Evolutionary conservation across 2,329 filamentous ascomycete species (phyloP).

Genomic region (Fusarium chuoi): DNA sequence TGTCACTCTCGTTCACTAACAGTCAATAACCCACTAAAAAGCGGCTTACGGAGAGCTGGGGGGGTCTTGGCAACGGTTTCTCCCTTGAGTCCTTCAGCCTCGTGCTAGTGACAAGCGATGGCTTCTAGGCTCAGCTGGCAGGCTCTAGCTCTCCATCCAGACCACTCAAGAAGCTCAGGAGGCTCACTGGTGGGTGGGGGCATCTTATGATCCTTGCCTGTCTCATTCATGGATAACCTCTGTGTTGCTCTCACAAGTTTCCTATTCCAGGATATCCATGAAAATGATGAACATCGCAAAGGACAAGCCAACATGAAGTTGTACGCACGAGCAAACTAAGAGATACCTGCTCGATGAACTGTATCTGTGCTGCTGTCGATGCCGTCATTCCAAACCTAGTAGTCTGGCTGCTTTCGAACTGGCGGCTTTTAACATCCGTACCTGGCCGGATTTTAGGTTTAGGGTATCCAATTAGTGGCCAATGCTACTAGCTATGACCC

Average conservation of each 20-base stretch:
- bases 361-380: conserved; percentile 17
- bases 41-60: conserved; percentile 15
- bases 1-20: conserved; percentile 15
- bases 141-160: conserved; percentile 25
- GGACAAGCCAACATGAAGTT: neutral
- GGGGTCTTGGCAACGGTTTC: conserved; percentile 36
- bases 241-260: neutral
- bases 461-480: conserved; percentile 7
- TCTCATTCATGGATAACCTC: conserved; percentile 16
- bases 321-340: neutral
- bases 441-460: conserved; percentile 16
- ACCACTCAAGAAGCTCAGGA: conserved; percentile 27
- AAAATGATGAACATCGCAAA: neutral
- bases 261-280: neutral
- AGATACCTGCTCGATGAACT: conserved; percentile 6
- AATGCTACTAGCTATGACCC: conserved; percentile 1
- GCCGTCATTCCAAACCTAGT: neutral
- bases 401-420: neutral
- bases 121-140: conserved; percentile 35
- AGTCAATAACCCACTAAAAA: neutral
- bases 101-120: conserved; percentile 31
- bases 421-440: neutral
- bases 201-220: conserved; percentile 8
- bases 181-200: conserved; percentile 21
- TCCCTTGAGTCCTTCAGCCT: conserved; percentile 23